Evolutionary conservation across 2,329 filamentous ascomycete species (phyloP).

Genomic region (Ascochyta viciae-villosae): DNA sequence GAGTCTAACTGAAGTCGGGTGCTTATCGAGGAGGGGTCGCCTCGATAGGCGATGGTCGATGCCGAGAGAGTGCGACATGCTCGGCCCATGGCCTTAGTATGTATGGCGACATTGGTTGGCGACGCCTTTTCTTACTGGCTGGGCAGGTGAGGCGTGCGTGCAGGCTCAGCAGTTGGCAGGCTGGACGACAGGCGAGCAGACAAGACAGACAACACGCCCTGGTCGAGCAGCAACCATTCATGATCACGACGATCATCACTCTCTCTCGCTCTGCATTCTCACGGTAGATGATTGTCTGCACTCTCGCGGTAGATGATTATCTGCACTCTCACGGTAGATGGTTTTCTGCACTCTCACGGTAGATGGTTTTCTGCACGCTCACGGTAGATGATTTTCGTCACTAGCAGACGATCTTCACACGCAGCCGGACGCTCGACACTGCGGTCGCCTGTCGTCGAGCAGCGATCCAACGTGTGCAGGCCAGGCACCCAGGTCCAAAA

Average conservation of each 20-base stretch:
- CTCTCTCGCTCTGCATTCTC: neutral
- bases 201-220: neutral
- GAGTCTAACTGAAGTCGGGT: constrained; percentile 37
- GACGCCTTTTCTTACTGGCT: constrained; percentile 29
- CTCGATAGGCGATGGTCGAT: constrained; percentile 33
- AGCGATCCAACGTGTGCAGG: constrained; percentile 13
- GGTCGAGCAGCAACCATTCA: constrained; percentile 17
- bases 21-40: constrained; percentile 35
- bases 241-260: neutral
- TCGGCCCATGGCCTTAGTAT: constrained; percentile 8
- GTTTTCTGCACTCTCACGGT: neutral
- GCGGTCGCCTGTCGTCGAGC: constrained; percentile 10
- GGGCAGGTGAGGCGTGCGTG: constrained; percentile 23
- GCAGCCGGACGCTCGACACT: constrained; percentile 2
- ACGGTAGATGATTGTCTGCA: constrained; percentile 13
- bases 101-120: neutral
- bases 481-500: constrained; percentile 25
- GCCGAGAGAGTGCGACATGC: constrained; percentile 19
- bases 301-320: neutral
- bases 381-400: constrained; percentile 14
- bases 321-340: neutral
- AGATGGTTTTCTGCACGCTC: neutral
- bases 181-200: constrained; percentile 11
- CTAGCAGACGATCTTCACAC: constrained; percentile 13
- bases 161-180: constrained; percentile 10